These are phyloP conservation scores for Acer yangbiense DNA, from an alignment of 345 rosid species.

Conservation along the genomic window DNA sequence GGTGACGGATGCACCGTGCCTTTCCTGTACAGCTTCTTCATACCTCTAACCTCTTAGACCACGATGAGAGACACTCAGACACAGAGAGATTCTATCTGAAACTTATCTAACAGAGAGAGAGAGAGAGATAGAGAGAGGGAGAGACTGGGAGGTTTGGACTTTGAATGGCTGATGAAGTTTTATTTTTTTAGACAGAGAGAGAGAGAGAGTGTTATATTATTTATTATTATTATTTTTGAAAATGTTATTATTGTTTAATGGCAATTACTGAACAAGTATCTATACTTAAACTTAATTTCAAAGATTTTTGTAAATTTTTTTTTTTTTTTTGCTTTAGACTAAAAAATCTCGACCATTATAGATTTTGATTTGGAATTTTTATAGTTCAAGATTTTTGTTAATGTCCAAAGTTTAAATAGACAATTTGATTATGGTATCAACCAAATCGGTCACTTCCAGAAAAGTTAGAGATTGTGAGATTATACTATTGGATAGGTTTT, in stretches of 20 bases:
- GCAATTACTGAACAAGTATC: neutral
- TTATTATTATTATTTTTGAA: neutral
- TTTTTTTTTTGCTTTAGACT: neutral
- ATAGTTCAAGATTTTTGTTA: too few relatives aligned
- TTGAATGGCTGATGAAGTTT: conserved; percentile 23
- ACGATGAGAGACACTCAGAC: neutral
- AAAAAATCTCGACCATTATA: too few relatives aligned
- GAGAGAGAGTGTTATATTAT: neutral
- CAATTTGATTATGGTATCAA: too few relatives aligned
- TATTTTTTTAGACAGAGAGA: neutral
- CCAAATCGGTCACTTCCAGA: too few relatives aligned
- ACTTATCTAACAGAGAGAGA: neutral
- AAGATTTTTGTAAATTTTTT: too few relatives aligned
- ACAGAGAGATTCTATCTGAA: neutral
- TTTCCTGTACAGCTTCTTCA: conserved; percentile 80
- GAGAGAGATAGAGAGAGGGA: conserved; percentile 13
- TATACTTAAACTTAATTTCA: neutral
- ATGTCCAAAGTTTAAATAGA: too few relatives aligned
- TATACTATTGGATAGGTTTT: too few relatives aligned
- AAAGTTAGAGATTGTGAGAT: too few relatives aligned
- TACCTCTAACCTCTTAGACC: conserved; percentile 25
- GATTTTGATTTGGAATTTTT: too few relatives aligned
- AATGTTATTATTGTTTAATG: neutral
- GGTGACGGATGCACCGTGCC: conserved; percentile 79
- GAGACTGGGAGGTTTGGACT: conserved; percentile 18